Evolutionary conservation across 495 filamentous ascomycete genomes (phyloP), one percentile per base, ranked within the genome.

Genomic region (Astrothelium subdiscretum): DNA sequence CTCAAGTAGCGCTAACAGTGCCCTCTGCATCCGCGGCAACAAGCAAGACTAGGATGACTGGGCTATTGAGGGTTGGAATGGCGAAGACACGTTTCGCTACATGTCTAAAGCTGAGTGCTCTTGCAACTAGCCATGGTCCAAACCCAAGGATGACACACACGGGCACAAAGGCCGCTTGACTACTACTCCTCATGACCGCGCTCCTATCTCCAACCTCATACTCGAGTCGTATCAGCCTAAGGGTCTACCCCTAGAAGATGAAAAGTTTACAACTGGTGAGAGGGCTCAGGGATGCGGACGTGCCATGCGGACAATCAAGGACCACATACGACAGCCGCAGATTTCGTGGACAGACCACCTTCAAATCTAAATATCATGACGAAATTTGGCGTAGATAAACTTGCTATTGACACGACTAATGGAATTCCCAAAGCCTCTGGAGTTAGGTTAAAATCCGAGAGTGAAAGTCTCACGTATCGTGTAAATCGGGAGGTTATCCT

Each of bases 1-100:
- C 2, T 80, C 74, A 51, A 82, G 77, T 62, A 81, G 79, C 18
- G 77, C 79, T 60, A 87, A 86, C 72, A 82, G 82, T 57, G 85
- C 80, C 40, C 75, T 61, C 29, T 62, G 63, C 32, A 58, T 66
- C 29, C 64, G 64, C 15, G 82, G 78, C 0, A 80, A 73, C 31
- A 76, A 73, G 43, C 68, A 78, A 15, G 83, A 83, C 32, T 84
- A 81, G 63, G 82, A 86, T 70, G 75, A 75, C 52, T 86, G 84
- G 83, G 75, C 75, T 6, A 80, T 80, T 26, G 62, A 68, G 1
- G 81, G 81, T 1, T 86, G 83, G 84, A 78, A 73, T 32, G 85
- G 83, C 81, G 74, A 84, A 5, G 71, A 67, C 20, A 66, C 83
- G 38, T 66, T 79, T 71, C 38, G 58, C 6, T 67, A 65, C 32